Conservation (phyloP, 1,284 basidiomycete species). For the Gymnopus androsaceus region DNA sequence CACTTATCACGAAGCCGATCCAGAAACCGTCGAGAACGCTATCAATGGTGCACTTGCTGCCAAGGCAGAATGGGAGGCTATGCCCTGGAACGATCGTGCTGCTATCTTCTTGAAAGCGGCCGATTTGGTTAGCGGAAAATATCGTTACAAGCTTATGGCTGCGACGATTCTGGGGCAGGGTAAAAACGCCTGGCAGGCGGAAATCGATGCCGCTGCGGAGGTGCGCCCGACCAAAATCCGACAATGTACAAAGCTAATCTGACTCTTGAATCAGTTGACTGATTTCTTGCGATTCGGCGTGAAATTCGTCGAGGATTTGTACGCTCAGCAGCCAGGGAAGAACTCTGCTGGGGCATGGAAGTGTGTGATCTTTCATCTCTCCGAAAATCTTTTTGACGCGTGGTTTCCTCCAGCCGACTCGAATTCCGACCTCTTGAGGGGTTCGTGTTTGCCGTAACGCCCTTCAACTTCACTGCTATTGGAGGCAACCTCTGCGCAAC, state of each 20-base stretch:
- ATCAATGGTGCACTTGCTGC: conserved; percentile 89
- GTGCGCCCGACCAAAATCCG: conserved; percentile 37
- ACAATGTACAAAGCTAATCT: neutral
- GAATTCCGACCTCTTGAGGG: conserved; percentile 98
- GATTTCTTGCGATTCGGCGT: conserved; percentile 98
- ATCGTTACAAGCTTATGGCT: conserved; percentile 92
- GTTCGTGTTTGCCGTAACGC: conserved; percentile 95
- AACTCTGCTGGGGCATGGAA: conserved; percentile 94
- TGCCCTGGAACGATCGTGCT: conserved; percentile 96
- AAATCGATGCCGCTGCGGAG: conserved; percentile 99
- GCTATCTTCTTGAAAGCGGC: conserved; percentile 98
- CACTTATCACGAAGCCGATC: conserved; percentile 88
- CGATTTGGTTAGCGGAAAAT: conserved; percentile 92
- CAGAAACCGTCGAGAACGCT: conserved; percentile 73
- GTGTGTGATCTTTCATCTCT: conserved; percentile 48
- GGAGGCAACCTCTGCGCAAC: conserved; percentile 91
- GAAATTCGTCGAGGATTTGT: conserved; percentile 95
- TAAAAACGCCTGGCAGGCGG: conserved; percentile 99
- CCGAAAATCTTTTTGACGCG: conserved; percentile 15
- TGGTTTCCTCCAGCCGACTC: conserved; percentile 62
- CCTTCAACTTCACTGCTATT: conserved; percentile 99
- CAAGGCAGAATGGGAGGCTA: conserved; percentile 86
- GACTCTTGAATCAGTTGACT: conserved; percentile 54
- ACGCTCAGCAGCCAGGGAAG: conserved; percentile 85
- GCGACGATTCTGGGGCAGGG: conserved; percentile 98